A percentile compares a stretch with the other conserved stretches of the same genome.
phyloP scores from a whole-genome alignment of 1,139 yeast genomes.

The Ogataea hybrid region DNA sequence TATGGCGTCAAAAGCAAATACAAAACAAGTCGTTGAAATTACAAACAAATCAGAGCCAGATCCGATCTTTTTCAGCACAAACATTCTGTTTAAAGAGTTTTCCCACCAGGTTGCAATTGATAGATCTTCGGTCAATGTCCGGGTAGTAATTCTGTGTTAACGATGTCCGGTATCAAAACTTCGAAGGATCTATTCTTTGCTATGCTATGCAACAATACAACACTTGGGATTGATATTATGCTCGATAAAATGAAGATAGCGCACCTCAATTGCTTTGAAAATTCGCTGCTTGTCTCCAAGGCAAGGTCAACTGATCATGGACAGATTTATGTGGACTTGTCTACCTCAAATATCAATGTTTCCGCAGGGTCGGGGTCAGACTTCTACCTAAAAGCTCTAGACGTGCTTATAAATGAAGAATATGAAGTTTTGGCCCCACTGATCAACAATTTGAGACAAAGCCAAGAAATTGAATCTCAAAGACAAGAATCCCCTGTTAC shows the following conservation, averaged over 20 bases:
- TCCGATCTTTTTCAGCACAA: constrained; percentile 20
- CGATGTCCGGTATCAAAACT: constrained; percentile 19
- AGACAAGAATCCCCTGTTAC: background rate
- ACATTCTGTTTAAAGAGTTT: constrained; percentile 20
- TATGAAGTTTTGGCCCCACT: constrained; percentile 19
- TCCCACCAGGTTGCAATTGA: constrained; percentile 24
- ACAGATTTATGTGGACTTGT: constrained; percentile 19
- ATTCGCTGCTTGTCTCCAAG: constrained; percentile 21
- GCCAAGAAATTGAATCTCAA: background rate
- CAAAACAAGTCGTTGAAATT: background rate
- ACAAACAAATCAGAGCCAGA: background rate
- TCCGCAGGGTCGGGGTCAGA: constrained; percentile 22
- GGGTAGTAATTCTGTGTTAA: constrained; percentile 18
- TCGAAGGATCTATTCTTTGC: constrained; percentile 23
- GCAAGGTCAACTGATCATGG: constrained; percentile 24
- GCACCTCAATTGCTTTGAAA: constrained; percentile 11
- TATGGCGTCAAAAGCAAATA: background rate
- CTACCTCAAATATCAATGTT: constrained; percentile 16
- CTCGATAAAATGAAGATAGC: background rate
- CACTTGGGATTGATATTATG: constrained; percentile 13
- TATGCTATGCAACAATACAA: constrained; percentile 13
- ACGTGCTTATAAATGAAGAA: constrained; percentile 21
- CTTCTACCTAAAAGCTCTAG: constrained; percentile 19
- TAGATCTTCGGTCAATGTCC: constrained; percentile 14
- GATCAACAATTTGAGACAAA: constrained; percentile 1